A percentile compares a stretch with the other conserved stretches of the same genome.
phyloP scores from a whole-genome alignment of 2,329 filamentous ascomycete species.

The Arthroderma sp. region DNA sequence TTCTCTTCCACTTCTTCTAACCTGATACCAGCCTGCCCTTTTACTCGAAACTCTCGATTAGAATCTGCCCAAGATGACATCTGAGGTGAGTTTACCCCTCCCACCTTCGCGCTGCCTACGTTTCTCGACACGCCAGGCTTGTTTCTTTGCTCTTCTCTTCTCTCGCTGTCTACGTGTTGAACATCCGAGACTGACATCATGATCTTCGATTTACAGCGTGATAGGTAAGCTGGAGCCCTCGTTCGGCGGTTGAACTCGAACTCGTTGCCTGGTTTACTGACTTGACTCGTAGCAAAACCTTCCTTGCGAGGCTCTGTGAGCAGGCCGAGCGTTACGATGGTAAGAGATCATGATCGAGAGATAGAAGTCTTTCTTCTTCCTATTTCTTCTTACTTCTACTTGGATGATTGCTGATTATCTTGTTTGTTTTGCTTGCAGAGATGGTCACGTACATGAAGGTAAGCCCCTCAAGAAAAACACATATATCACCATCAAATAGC shows the following conservation, averaged over 20 bases:
- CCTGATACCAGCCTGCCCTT: slow-evolving; percentile 9
- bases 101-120: slow-evolving; percentile 8
- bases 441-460: slow-evolving; percentile 99
- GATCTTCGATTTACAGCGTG: slow-evolving; percentile 42
- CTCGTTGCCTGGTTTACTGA: slow-evolving; percentile 13
- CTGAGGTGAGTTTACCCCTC: slow-evolving; percentile 43
- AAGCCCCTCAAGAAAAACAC: slow-evolving; percentile 27
- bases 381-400: slow-evolving; percentile 15
- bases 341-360: slow-evolving; percentile 30
- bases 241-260: slow-evolving; percentile 13
- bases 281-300: slow-evolving; percentile 72
- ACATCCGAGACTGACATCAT: slow-evolving; percentile 18
- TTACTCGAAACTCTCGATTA: too few species aligned
- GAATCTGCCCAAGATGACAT: slow-evolving; percentile 45
- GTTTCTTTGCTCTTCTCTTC: slow-evolving; percentile 29
- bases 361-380: slow-evolving; percentile 7
- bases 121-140: background rate
- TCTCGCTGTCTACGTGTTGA: background rate
- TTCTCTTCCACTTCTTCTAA: background rate
- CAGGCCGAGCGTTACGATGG: slow-evolving; percentile 99
- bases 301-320: slow-evolving; percentile 99
- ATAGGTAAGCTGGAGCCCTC: slow-evolving; percentile 47
- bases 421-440: slow-evolving; percentile 40
- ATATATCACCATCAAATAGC: background rate
- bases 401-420: slow-evolving; percentile 14